Base-by-base conservation (phyloP, 495 filamentous ascomycete genomes). In the Aspergillus asperescens region DNA sequence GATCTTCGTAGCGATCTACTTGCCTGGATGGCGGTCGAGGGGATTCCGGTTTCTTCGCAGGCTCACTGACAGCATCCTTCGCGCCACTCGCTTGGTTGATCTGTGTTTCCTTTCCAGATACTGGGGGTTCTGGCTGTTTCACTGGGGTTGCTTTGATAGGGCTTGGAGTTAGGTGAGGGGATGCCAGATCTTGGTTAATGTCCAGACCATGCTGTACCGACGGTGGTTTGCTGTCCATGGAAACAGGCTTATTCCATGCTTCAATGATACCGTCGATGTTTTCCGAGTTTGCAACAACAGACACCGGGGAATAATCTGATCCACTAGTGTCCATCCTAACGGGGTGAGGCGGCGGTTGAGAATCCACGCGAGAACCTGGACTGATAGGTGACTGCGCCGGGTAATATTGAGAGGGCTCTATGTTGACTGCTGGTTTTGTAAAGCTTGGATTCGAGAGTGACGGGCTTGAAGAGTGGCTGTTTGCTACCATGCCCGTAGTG, bases 191-290 rank as follows among this genome's bases (percentile, higher is more conserved):
- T 13, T 43, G 43, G 1, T 38, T 24, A 27, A 27, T 3, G n/a
- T 37, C 32, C n/a, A 22, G 39, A 12, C 35, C 49, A 23, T 54
- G 53, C 15, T 28, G 40, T 20, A 12, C 29, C n/a, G 15, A 7
- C 25, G 46, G 27, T 4, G 22, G 31, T 43, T 55, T 59, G 5
- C 48, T 27, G 1, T 61, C 49, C 28, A 65, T 52, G 0, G 63
- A 57, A 15, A 68, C 25, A n/a, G 65, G 71, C 1, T 56, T 60
- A 39, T 57, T 67, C 72, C 70, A 76, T 23, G 71, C 69, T 49
- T 72, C 66, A 32, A 76, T 77, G 31, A 77, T 62, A 49, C 67
- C 62, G 32, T 74, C 71, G 41, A 75, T 77, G 15, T 62, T 74
- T 19, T 72, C 67, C 15, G 70, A 64, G 34, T 56, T 60, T 7